Percentiles rank a stretch among this genome's conserved stretches.
These are phyloP conservation scores for Vitis rupestris DNA, from an alignment of 164 flowering plant genomes.

Conservation along the genomic window DNA sequence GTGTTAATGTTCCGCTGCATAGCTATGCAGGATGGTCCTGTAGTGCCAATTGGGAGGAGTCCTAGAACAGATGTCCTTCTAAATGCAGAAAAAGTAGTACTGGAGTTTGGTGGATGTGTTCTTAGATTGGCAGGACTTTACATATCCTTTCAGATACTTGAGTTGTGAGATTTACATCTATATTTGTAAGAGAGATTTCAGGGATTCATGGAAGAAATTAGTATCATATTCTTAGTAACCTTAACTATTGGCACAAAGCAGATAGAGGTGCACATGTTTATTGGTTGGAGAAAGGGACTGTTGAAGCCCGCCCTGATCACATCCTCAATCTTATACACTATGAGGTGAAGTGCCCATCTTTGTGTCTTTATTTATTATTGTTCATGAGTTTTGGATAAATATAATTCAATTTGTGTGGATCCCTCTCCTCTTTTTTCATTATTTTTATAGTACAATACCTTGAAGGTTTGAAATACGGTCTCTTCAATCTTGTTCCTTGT, in stretches of 20 bases:
- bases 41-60: slow-evolving; percentile 83
- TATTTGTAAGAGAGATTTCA: not conserved
- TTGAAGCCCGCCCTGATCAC: slow-evolving; percentile 82
- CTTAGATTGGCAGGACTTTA: slow-evolving; percentile 95
- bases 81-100: slow-evolving; percentile 70
- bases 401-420: not conserved
- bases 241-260: slow-evolving; percentile 60
- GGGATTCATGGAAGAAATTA: not conserved
- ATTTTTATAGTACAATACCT: not conserved
- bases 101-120: slow-evolving; percentile 83
- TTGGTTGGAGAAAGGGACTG: slow-evolving; percentile 81
- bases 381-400: not conserved
- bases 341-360: slow-evolving; percentile 51
- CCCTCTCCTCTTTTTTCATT: not conserved
- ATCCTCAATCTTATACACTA: slow-evolving; percentile 92
- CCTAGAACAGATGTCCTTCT: slow-evolving; percentile 88
- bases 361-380: not conserved
- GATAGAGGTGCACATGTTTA: slow-evolving; percentile 81
- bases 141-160: slow-evolving; percentile 61
- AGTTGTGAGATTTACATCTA: not conserved
- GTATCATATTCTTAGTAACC: slow-evolving; percentile 13
- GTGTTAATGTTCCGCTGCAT: slow-evolving; percentile 12
- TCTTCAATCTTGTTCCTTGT: not conserved
- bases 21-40: slow-evolving; percentile 66
- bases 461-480: not conserved